Evolutionary conservation across 345 rosid genomes (phyloP).

Genomic region (Durio zibethinus): DNA sequence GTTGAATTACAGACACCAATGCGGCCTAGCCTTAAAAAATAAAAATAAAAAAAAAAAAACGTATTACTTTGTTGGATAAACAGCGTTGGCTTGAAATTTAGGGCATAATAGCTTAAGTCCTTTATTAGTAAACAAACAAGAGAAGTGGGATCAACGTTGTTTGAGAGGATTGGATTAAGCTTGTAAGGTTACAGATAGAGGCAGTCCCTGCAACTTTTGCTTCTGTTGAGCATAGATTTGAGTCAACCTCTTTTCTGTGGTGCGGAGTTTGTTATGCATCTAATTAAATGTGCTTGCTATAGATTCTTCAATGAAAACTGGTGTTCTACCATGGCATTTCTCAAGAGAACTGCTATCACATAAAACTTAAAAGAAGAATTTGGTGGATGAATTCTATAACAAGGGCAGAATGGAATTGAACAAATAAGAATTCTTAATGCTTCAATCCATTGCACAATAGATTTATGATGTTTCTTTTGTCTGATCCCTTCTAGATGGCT

Average conservation of each 20-base stretch:
- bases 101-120: neutral
- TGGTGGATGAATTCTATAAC: neutral
- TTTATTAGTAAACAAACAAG: neutral
- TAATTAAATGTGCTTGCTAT: neutral
- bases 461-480: neutral
- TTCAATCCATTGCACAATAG: neutral
- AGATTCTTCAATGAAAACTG: neutral
- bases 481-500: neutral
- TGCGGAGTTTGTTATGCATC: neutral
- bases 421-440: neutral
- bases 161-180: neutral
- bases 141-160: neutral
- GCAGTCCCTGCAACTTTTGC: neutral
- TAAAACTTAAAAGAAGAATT: neutral
- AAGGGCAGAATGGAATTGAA: neutral
- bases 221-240: neutral
- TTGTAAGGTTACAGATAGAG: neutral
- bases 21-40: neutral
- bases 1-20: neutral
- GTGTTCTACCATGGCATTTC: neutral
- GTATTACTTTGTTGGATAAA: neutral
- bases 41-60: too few species aligned
- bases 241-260: neutral
- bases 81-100: neutral
- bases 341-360: neutral